phyloP scores from a whole-genome alignment of 1,139 yeast genomes.

The Yamadazyma siamensis region DNA sequence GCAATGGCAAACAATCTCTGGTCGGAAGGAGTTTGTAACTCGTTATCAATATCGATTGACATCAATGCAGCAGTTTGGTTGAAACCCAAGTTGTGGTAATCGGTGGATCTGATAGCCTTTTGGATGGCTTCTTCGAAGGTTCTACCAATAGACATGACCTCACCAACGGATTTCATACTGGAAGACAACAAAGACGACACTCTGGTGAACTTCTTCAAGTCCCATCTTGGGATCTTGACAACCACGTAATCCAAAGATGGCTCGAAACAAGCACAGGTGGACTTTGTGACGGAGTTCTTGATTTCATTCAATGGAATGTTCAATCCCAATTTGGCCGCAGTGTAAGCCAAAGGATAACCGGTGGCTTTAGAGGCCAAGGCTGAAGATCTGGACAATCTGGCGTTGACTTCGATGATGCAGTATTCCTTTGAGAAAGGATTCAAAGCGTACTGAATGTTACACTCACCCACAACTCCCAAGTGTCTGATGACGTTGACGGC shows the following conservation, averaged over 20 bases:
- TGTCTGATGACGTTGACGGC: conserved; percentile 97
- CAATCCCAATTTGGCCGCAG: conserved; percentile 96
- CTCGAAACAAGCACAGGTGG: conserved; percentile 96
- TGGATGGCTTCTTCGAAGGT: conserved; percentile 98
- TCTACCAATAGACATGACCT: conserved; percentile 97
- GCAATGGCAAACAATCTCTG: conserved; percentile 97
- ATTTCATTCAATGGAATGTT: conserved; percentile 91
- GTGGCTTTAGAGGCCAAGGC: conserved; percentile 99
- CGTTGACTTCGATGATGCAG: conserved; percentile 97
- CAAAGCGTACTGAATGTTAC: conserved; percentile 96
- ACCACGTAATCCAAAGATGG: conserved; percentile 97
- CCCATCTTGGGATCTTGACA: conserved; percentile 99
- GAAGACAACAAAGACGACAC: conserved; percentile 87
- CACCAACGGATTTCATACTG: conserved; percentile 98
- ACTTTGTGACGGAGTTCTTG: conserved; percentile 89
- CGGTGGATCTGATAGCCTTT: conserved; percentile 96
- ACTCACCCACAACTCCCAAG: conserved; percentile 98
- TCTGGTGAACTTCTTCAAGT: conserved; percentile 90
- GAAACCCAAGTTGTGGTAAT: conserved; percentile 93
- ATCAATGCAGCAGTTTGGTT: conserved; percentile 80
- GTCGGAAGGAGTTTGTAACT: conserved; percentile 92
- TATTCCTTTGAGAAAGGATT: conserved; percentile 93
- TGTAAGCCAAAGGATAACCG: conserved; percentile 96
- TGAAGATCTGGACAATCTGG: conserved; percentile 95
- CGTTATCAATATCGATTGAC: conserved; percentile 87